Evolutionary conservation across 192 early-diverging fungal genomes (phyloP).

Genomic region (Obelidium mucronatum): DNA sequence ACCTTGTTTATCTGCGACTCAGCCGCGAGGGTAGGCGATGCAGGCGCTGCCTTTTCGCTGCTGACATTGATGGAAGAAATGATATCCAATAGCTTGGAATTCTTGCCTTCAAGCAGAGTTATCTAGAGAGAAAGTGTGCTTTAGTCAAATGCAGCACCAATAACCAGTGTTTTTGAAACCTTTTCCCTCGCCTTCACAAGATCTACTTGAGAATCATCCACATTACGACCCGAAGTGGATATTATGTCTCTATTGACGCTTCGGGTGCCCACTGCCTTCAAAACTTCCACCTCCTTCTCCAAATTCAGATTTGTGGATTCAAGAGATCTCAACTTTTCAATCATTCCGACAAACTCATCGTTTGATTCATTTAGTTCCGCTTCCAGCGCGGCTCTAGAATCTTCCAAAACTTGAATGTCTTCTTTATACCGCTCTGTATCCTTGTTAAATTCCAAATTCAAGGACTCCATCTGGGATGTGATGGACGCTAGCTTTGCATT

Average conservation of each 20-base stretch:
- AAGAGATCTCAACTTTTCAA: not conserved
- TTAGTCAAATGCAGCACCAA: no score
- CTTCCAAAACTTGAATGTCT: not conserved
- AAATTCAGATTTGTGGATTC: not conserved
- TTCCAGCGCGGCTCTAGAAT: not conserved
- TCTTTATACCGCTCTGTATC: slow-evolving; percentile 1
- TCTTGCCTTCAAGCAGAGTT: not conserved
- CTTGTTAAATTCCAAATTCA: not conserved
- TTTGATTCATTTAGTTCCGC: slow-evolving; percentile 2
- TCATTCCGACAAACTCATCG: slow-evolving; percentile 14
- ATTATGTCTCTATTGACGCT: not conserved
- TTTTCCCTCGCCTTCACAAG: slow-evolving; percentile 8
- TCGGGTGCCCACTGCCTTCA: not conserved
- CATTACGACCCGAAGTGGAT: not conserved
- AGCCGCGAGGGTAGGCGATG: not conserved
- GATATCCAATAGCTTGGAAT: not conserved
- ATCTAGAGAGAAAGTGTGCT: slow-evolving; percentile 1
- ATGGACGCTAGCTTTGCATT: not conserved
- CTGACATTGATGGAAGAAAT: not conserved
- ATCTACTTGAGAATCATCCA: not conserved
- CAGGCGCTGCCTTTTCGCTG: not conserved
- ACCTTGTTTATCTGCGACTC: not conserved
- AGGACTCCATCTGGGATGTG: not conserved
- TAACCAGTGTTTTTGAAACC: not conserved
- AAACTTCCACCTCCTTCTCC: not conserved